Percentiles rank a stretch among this genome's conserved stretches.
phyloP scores from a whole-genome alignment of 306 rosid genomes.

The Quercus rubra region DNA sequence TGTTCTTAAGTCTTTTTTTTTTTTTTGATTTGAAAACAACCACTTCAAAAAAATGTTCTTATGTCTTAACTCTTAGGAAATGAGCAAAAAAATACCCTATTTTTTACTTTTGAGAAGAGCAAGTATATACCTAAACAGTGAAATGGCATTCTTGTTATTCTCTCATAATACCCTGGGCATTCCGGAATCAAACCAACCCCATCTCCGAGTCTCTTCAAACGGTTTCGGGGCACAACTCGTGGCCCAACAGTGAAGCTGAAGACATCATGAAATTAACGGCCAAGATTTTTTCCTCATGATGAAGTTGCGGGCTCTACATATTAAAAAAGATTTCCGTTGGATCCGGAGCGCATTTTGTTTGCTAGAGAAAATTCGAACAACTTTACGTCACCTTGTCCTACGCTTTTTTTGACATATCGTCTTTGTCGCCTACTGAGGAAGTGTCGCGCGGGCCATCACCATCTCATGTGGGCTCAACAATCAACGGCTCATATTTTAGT shows the following conservation, averaged over 20 bases:
- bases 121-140: no score
- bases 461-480: no score
- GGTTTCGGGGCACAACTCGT: neutral
- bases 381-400: neutral
- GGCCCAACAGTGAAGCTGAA: neutral
- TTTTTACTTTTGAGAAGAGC: no score
- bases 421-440: constrained; percentile 7
- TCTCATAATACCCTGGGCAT: neutral
- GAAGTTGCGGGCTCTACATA: no score
- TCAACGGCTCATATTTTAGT: neutral
- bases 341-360: constrained; percentile 8
- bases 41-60: no score
- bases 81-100: no score
- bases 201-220: constrained; percentile 1
- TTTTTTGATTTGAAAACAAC: no score
- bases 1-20: no score
- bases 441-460: neutral
- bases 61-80: no score
- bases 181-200: neutral
- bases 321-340: neutral
- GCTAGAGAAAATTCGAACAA: neutral
- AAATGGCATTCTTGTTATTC: neutral
- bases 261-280: neutral
- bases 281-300: neutral
- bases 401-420: constrained; percentile 3